Conservation (phyloP, 257 asterid genomes). For the Ocimum tenuiflorum region DNA sequence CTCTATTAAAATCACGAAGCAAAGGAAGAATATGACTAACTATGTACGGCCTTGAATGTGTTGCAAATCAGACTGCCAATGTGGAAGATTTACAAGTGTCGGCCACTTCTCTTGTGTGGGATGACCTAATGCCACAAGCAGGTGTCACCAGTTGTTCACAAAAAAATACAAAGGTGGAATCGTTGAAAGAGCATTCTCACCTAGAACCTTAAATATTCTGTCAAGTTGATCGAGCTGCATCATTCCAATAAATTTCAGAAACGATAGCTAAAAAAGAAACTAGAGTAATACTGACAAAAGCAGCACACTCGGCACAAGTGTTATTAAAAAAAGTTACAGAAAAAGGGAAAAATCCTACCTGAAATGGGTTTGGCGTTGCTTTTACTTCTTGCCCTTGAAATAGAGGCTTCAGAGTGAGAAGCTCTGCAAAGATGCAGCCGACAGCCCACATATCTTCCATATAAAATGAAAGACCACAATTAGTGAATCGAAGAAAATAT, state of each 20-base stretch:
- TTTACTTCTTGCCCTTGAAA: no score
- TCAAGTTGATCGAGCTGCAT: slow-evolving; percentile 97
- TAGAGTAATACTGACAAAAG: no score
- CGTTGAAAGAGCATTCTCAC: slow-evolving; percentile 40
- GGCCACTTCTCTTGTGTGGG: slow-evolving; percentile 98
- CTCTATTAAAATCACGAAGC: neutral
- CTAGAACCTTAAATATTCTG: slow-evolving; percentile 91
- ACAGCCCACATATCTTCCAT: no score
- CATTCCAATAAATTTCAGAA: neutral
- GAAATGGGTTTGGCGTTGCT: no score
- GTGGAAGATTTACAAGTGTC: slow-evolving; percentile 78
- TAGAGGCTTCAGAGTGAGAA: no score
- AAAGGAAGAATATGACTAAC: slow-evolving; percentile 40
- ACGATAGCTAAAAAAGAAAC: no score
- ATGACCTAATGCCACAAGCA: slow-evolving; percentile 60
- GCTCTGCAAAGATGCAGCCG: no score
- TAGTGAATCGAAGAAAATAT: no score
- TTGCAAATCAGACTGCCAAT: slow-evolving; percentile 78
- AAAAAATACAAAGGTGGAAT: neutral
- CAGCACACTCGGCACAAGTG: no score
- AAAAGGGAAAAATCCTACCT: no score
- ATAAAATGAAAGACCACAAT: no score
- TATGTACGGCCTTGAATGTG: slow-evolving; percentile 89
- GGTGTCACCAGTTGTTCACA: slow-evolving; percentile 13
- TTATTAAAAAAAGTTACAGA: neutral